Conservation (phyloP, 257 asterid genomes). For the Solanum sitiens region DNA sequence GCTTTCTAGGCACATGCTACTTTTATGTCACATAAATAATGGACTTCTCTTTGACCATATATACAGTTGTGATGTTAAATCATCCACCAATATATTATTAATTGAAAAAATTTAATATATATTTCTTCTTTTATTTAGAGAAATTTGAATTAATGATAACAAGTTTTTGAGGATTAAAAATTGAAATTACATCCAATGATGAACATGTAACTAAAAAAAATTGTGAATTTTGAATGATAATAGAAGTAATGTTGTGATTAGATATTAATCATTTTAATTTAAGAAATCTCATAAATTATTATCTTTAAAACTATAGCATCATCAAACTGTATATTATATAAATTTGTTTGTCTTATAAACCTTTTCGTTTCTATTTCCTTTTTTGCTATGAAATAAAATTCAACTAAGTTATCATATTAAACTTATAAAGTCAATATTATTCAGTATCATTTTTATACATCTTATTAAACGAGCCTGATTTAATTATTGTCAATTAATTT, state of each 20-base stretch:
- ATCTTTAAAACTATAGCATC: neutral
- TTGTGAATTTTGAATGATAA: neutral
- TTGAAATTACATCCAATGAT: neutral
- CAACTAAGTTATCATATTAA: no score
- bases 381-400: no score
- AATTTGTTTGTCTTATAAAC: no score
- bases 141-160: neutral
- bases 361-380: no score
- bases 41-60: neutral
- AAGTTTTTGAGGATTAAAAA: neutral
- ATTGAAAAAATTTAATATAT: neutral
- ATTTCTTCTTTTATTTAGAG: neutral
- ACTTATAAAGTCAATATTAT: no score
- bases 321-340: neutral
- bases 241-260: neutral
- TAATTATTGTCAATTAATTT: neutral
- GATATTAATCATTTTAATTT: neutral
- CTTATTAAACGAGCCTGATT: neutral
- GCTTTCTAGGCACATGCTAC: neutral
- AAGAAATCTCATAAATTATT: neutral
- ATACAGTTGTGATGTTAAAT: neutral
- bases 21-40: neutral
- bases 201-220: neutral
- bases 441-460: neutral
- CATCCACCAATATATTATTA: neutral